Evolutionary conservation across 371 early-diverging fungal genomes (phyloP), one percentile per base, ranked within the genome.

Genomic region (Thermomucor indicae-seudaticae): DNA sequence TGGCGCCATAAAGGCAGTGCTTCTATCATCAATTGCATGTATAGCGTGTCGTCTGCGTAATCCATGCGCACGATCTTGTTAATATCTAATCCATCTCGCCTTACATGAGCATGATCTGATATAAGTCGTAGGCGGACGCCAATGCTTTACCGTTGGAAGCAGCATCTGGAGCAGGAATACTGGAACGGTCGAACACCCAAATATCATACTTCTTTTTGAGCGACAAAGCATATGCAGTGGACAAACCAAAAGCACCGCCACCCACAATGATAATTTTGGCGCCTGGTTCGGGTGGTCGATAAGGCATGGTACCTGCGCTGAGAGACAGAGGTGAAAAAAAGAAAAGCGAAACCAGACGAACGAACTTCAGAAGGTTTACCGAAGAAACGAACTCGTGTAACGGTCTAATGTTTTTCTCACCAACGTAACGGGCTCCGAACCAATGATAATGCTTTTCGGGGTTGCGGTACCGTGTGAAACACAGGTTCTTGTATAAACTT

Each of bases 181-280:
- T 8, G 20, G 57, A 56, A 11, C 75, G 62, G 35, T 79, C 79
- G 56, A 64, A 68, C 0, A 79, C 73, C 29, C 47, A 58, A 16
- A 79, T 55, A 6, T 63, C 38, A 29, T 69, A 62, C 16, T 63
- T 60, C 34, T 56, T 54, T 14, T 58, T 58, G 11, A 44, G 32
- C 16, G 67, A 49, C 34, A 79, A 57, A 22, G 75, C 60, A 40
- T 72, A 53, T 1, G 75, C 77, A 7, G 78, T 72, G 16, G 74
- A 73, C 12, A 80, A 50, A 25, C 80, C 78, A 65, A 75, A 80
- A 6, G 63, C 60, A 2, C 80, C 78, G 14, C 66, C 75, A n/a
- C 80, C 80, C 14, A 80, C 72, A 46, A 80, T 65, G 22, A 73
- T 65, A 17, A 78, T 65, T 44, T 61, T 67, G n/a, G 68, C 55